Percentiles rank a stretch among this genome's conserved stretches.
Conservation (phyloP, 2,329 filamentous ascomycete species). For the Pseudopithomyces maydicus region DNA sequence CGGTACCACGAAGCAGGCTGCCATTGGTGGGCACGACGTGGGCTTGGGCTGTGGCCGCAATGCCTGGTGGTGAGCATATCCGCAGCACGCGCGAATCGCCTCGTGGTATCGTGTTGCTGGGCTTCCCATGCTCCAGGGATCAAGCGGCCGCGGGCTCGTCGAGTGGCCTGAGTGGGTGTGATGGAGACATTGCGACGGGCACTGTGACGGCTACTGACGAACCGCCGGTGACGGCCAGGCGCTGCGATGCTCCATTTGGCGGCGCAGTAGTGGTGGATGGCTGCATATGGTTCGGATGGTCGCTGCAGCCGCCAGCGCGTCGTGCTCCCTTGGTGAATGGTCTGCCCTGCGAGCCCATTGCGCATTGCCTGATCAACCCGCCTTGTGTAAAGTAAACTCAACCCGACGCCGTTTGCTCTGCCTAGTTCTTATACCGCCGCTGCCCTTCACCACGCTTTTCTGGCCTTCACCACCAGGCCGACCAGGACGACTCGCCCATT, state of each 20-base stretch:
- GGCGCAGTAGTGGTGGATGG: conserved; percentile 8
- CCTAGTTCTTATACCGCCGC: conserved; percentile 2
- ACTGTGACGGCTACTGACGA: not conserved
- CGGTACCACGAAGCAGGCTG: conserved; percentile 21
- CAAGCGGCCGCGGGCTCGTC: not conserved
- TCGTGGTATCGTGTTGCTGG: not conserved
- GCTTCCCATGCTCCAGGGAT: conserved; percentile 5
- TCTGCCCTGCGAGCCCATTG: not conserved
- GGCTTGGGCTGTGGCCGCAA: conserved; percentile 1
- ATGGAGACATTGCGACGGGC: not conserved
- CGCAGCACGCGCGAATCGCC: conserved; percentile 10
- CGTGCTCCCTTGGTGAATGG: conserved; percentile 13
- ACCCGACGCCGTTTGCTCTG: not conserved
- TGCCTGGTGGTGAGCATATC: not conserved
- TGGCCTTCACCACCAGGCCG: not conserved
- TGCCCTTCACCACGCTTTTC: not conserved
- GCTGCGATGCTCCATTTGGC: conserved; percentile 2
- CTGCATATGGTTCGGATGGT: conserved; percentile 8
- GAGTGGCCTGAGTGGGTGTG: conserved; percentile 8
- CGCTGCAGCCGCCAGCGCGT: conserved; percentile 11
- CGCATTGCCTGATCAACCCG: not conserved
- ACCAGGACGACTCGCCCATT: not conserved
- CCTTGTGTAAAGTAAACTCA: no score
- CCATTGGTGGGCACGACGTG: conserved; percentile 17
- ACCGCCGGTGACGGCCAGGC: conserved; percentile 5